Conservation (phyloP, 192 early-diverging fungal species). For the Pilaira anomala region DNA sequence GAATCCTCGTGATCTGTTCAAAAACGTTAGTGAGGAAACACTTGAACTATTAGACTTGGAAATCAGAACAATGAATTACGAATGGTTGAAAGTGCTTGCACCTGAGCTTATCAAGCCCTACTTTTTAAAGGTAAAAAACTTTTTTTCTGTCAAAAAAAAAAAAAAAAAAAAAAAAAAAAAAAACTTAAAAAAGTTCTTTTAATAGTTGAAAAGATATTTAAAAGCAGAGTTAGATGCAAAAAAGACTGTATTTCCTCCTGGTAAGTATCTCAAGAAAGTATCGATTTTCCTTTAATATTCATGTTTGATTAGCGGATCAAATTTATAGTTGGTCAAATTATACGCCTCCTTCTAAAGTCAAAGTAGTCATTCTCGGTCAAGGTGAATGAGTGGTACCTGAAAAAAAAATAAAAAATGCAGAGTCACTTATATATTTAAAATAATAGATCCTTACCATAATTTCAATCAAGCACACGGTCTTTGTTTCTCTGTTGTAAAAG, state of each 20-base stretch:
- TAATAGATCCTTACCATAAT: conserved; percentile 67
- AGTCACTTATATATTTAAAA: not conserved
- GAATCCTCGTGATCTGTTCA: not conserved
- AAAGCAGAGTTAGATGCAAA: conserved; percentile 46
- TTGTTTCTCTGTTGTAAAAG: conserved; percentile 85
- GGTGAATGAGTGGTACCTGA: conserved; percentile 42
- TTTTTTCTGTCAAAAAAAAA: not conserved
- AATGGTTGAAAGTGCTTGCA: conserved; percentile 65
- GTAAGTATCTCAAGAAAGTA: not conserved
- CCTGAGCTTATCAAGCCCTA: conserved; percentile 60
- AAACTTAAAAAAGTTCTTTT: not conserved
- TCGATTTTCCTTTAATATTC: not conserved
- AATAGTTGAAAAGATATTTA: conserved; percentile 70
- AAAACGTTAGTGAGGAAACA: conserved; percentile 23
- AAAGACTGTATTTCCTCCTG: conserved; percentile 70
- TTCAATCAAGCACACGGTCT: conserved; percentile 83
- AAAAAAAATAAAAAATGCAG: conserved; percentile 4
- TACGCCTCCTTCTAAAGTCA: conserved; percentile 61
- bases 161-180: not conserved
- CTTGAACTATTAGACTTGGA: conserved; percentile 52
- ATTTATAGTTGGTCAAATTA: conserved; percentile 86
- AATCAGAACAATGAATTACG: conserved; percentile 64
- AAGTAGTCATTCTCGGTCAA: conserved; percentile 93
- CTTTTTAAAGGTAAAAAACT: conserved; percentile 49
- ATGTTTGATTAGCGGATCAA: conserved; percentile 40